These are phyloP conservation scores for Tetrapyrgos nigripes DNA, from an alignment of 1,284 basidiomycete genomes.

Conservation along the genomic window DNA sequence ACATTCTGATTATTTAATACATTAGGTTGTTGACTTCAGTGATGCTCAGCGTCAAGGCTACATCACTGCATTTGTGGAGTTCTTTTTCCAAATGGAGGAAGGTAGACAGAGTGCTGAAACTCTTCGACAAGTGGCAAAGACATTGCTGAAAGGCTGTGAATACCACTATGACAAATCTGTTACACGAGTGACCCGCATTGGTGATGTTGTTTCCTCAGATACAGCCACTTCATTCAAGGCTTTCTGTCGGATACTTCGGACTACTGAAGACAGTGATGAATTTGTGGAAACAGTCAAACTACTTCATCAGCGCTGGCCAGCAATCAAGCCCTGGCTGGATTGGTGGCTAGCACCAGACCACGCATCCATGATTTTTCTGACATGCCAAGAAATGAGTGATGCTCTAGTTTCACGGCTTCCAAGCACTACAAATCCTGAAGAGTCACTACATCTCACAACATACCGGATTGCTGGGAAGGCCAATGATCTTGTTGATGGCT, in stretches of 20 bases:
- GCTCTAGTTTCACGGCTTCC: conserved; percentile 33
- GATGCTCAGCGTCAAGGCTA: conserved; percentile 35
- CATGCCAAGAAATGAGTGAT: conserved; percentile 19
- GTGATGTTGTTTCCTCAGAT: conserved; percentile 15
- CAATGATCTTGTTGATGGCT: conserved; percentile 24
- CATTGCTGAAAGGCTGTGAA: conserved; percentile 32
- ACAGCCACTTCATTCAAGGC: conserved; percentile 17
- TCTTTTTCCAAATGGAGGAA: conserved; percentile 16
- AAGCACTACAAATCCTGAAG: conserved; percentile 36
- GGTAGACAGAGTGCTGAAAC: conserved; percentile 16
- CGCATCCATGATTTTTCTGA: conserved; percentile 35
- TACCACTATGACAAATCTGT: conserved; percentile 33
- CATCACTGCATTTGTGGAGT: conserved; percentile 29
- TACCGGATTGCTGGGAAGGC: conserved; percentile 20
- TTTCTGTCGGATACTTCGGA: conserved; percentile 18
- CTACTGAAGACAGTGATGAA: neutral
- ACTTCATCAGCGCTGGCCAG: conserved; percentile 26
- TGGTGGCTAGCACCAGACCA: conserved; percentile 34
- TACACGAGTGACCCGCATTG: conserved; percentile 22
- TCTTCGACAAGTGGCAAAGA: conserved; percentile 21
- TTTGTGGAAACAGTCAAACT: conserved; percentile 13
- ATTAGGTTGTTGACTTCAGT: conserved; percentile 37
- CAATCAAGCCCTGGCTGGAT: conserved; percentile 27
- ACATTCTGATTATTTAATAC: neutral
- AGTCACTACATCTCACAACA: conserved; percentile 37